phyloP scores from a whole-genome alignment of 768 basidiomycete species.

The Phanerochaete carnosa region DNA sequence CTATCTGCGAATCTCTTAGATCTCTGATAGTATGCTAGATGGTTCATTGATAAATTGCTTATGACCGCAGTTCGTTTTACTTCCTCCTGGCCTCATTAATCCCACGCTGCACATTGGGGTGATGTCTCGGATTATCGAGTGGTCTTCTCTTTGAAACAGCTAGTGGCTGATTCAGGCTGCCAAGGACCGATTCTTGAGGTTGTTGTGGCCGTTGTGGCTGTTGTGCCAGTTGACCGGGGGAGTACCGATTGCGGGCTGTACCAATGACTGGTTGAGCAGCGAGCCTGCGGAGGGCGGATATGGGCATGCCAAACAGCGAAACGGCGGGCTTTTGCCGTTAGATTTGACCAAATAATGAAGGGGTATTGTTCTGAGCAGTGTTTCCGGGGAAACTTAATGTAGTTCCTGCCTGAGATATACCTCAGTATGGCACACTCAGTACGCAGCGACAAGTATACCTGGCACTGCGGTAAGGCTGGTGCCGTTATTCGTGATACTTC shows the following conservation, averaged over 20 bases:
- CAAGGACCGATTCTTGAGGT: conserved; percentile 23
- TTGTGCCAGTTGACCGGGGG: conserved; percentile 28
- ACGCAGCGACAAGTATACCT: conserved; percentile 2
- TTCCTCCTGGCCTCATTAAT: no score
- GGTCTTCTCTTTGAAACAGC: conserved; percentile 5
- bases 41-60: no score
- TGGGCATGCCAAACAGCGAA: conserved; percentile 7
- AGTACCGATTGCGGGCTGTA: conserved; percentile 8
- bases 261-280: not conserved
- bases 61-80: no score
- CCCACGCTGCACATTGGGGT: no score
- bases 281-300: not conserved
- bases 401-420: conserved; percentile 5
- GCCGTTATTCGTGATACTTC: conserved; percentile 18
- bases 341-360: conserved; percentile 33
- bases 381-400: conserved; percentile 17
- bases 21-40: no score
- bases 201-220: conserved; percentile 21
- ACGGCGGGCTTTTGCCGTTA: conserved; percentile 22
- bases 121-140: no score
- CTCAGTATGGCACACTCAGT: not conserved
- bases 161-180: conserved; percentile 19
- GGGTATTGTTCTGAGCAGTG: conserved; percentile 9
- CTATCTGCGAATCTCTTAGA: no score
- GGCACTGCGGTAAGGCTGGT: conserved; percentile 6